phyloP scores from a whole-genome alignment of 2,329 filamentous ascomycete genomes.

The Stagonosporopsis cucurbitacearum region DNA sequence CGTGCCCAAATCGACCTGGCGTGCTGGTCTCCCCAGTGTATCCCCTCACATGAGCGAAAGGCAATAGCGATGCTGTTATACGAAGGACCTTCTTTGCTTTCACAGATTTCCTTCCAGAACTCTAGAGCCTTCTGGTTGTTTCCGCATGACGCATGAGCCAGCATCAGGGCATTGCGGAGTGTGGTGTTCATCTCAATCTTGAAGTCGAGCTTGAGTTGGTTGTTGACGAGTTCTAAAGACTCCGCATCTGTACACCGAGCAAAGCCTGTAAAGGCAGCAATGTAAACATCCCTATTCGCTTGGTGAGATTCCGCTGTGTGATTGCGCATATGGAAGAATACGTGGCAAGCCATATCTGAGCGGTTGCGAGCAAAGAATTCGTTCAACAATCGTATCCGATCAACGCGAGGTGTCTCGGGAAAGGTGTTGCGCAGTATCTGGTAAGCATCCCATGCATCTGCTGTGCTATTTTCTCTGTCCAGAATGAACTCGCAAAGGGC shows the following conservation, averaged over 20 bases:
- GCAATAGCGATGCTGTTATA: slow-evolving; percentile 81
- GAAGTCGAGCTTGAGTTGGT: slow-evolving; percentile 94
- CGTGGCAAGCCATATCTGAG: slow-evolving; percentile 81
- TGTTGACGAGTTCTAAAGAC: slow-evolving; percentile 78
- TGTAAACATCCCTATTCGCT: slow-evolving; percentile 77
- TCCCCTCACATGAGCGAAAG: slow-evolving; percentile 77
- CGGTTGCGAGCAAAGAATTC: slow-evolving; percentile 79
- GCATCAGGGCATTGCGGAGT: slow-evolving; percentile 84
- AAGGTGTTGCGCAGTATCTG: slow-evolving; percentile 65
- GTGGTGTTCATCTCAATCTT: slow-evolving; percentile 76
- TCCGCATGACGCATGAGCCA: slow-evolving; percentile 77
- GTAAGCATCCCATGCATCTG: slow-evolving; percentile 67
- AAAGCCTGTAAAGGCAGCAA: slow-evolving; percentile 77
- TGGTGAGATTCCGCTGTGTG: slow-evolving; percentile 68
- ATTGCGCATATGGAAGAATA: slow-evolving; percentile 94
- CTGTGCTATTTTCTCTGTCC: slow-evolving; percentile 69
- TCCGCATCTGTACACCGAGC: slow-evolving; percentile 66
- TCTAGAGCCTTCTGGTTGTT: slow-evolving; percentile 71
- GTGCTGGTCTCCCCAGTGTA: slow-evolving; percentile 53
- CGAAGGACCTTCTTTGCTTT: slow-evolving; percentile 82
- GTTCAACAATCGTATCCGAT: slow-evolving; percentile 77
- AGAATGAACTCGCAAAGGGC: slow-evolving; percentile 72
- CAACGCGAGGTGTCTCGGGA: slow-evolving; percentile 66
- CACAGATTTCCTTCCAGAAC: slow-evolving; percentile 85
- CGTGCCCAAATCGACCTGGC: slow-evolving; percentile 71